Conservation (phyloP, 2,329 filamentous ascomycete genomes). For the Aureobasidium zeae region DNA sequence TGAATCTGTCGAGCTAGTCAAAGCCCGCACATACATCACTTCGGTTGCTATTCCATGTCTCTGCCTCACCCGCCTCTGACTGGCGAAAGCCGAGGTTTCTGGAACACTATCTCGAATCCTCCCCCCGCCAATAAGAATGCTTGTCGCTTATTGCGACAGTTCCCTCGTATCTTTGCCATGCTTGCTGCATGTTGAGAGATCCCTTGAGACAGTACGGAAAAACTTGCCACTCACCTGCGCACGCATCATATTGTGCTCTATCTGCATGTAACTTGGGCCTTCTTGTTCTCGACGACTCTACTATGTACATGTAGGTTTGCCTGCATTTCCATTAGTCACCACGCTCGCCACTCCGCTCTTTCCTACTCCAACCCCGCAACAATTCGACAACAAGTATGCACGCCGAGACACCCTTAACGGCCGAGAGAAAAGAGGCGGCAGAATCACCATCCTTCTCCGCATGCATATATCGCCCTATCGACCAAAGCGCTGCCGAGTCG, state of each 20-base stretch:
- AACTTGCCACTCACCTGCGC: too few species aligned
- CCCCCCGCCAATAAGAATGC: slow-evolving; percentile 5
- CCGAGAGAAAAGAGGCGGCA: background rate
- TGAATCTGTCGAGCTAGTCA: slow-evolving; percentile 5
- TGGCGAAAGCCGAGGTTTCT: slow-evolving; percentile 4
- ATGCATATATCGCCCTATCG: background rate
- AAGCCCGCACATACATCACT: slow-evolving; percentile 1
- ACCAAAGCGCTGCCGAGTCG: background rate
- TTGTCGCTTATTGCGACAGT: background rate
- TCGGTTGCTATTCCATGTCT: background rate
- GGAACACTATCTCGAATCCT: background rate
- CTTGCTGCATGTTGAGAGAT: too few species aligned
- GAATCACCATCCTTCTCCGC: background rate
- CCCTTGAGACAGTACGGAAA: too few species aligned
- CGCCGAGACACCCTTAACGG: too few species aligned
- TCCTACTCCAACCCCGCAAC: slow-evolving; percentile 1
- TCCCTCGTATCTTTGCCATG: slow-evolving; percentile 6
- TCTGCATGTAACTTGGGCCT: too few species aligned
- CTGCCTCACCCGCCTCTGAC: background rate
- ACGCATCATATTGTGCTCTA: too few species aligned
- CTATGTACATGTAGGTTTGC: too few species aligned
- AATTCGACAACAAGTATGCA: too few species aligned
- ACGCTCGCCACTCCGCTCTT: background rate
- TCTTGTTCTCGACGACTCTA: too few species aligned
- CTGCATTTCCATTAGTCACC: slow-evolving; percentile 9